Evolutionary conservation across 352 stramenopile species (phyloP), one percentile per base, ranked within the genome.

Genomic region (Phytophthora pseudosyringae): DNA sequence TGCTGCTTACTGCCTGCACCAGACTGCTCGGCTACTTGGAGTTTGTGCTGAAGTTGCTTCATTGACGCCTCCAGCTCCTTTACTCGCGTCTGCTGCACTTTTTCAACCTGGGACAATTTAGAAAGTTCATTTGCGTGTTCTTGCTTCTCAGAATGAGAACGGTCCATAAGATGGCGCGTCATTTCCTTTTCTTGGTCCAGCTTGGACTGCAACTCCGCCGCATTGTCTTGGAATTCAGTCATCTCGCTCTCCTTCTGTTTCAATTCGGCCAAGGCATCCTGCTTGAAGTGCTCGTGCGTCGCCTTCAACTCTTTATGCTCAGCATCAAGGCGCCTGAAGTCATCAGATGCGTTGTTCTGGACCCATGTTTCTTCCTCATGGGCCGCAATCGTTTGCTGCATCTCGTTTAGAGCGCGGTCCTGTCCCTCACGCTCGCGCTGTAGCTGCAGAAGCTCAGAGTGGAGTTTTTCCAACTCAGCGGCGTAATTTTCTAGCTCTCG

Each of bases 381-480:
- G 3, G 50, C 33, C 5, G 78, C 67, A 51, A 86, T 73, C 7
- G 44, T 61, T 58, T 76, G 56, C 28, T 86, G 69, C 59, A 81
- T 80, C 3, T 81, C 72, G 26, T 76, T 40, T 8, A 78, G 46
- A 26, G 63, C 63, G 28, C 69, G 71, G 8, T 74, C 56, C 59
- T 87, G 75, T 25, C 84, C 80, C 46, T 88, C 68, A 12, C 78
- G 76, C 53, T 89, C 83, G 28, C 75, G 64, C 26, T 86, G 75
- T 29, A 55, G 46, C 32, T 63, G 61, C 25, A 79, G 49, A 25
- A 89, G 35, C 25, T 84, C 74, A 4, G 56, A 50, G 40, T 81
- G 59, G 13, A 80, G 29, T 25, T 69, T 64, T 29, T 77, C 59
- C 16, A 67, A 62, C 15, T 73, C 49, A 0, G 32, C 36, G 46